Base-by-base conservation (phyloP, 129 eudicot species). In the Erigeron canadensis region DNA sequence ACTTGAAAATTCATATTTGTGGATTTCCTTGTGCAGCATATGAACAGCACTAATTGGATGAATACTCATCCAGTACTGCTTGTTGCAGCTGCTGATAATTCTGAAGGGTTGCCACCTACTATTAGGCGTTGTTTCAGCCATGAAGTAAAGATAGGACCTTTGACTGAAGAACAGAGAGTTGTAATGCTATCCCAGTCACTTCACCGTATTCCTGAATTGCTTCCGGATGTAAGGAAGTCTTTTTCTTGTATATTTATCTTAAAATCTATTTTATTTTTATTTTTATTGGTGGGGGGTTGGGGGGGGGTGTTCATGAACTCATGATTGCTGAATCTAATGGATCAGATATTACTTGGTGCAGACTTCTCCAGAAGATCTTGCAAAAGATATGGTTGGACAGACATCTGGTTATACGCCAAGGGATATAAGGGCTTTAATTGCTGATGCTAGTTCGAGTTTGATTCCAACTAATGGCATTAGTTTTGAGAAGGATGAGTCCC, bases 91-190 rank as follows among this genome's bases (percentile, higher is more conserved):
- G 88, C 95, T 67, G 96, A 87, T 65, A 85, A 79, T 71, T 78
- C 93, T 53, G 96, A 94, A 84, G 97, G 98, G 63, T 79, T 94
- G 67, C 98, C 96, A 67, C 87, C 93, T 51, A 76, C 82, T 45
- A 82, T 94, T 46, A 87, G 98, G 59, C 96, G 98, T 55, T 87
- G 96, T 77, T 94, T 94, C 73, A 94, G 87, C 68, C 98, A 94
- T 82, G 98, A 94, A 80, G 61, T 94, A 56, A 87, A 84, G 59
- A 86, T 94, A 81, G 96, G 84, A 62, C 86, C 92, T 42, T 79
- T 94, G 79, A 85, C 81, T 9, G 96, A 89, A 86, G 96, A 94
- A 58, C 95, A 94, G 63, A 87, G 98, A 79, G 82, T 75, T 65
- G 82, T 80, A 81, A 75, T 94, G 97, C 48, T 94, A 50, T 77